Percentiles rank a stretch among this genome's conserved stretches.
Conservation (phyloP, 306 rosid species). For the Fagus crenata region DNA sequence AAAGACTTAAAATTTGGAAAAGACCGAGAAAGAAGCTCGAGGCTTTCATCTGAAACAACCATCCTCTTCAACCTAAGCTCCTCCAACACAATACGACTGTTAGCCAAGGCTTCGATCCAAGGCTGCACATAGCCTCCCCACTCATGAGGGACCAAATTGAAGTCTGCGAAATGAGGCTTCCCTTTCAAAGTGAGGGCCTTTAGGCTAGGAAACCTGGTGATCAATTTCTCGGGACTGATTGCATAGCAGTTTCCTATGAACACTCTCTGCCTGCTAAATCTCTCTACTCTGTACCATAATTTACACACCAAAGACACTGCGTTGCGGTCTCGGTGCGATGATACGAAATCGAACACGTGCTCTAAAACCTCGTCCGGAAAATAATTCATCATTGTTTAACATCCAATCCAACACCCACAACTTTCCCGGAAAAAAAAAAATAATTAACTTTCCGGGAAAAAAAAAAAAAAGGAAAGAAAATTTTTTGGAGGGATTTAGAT, state of each 20-base stretch:
- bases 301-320: slow-evolving; percentile 82
- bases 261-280: slow-evolving; percentile 62
- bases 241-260: slow-evolving; percentile 91
- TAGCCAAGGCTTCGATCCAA: slow-evolving; percentile 79
- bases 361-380: slow-evolving; percentile 95
- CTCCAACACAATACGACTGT: slow-evolving; percentile 51
- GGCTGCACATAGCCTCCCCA: slow-evolving; percentile 84
- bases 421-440: slow-evolving; percentile 37
- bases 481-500: background rate
- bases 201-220: slow-evolving; percentile 63
- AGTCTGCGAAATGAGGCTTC: slow-evolving; percentile 96
- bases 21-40: slow-evolving; percentile 77
- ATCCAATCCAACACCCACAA: slow-evolving; percentile 18
- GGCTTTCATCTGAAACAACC: slow-evolving; percentile 82
- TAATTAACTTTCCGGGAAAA: background rate
- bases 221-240: slow-evolving; percentile 68
- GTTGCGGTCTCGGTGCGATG: slow-evolving; percentile 78
- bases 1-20: slow-evolving; percentile 75
- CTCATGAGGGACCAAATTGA: slow-evolving; percentile 79
- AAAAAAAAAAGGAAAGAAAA: background rate
- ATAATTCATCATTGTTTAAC: slow-evolving; percentile 63
- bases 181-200: slow-evolving; percentile 81
- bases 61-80: slow-evolving; percentile 90
- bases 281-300: slow-evolving; percentile 78
- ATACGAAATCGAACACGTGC: slow-evolving; percentile 71